Base-by-base conservation (phyloP, 2,329 filamentous ascomycete genomes). In the Chaetomium globosum region DNA sequence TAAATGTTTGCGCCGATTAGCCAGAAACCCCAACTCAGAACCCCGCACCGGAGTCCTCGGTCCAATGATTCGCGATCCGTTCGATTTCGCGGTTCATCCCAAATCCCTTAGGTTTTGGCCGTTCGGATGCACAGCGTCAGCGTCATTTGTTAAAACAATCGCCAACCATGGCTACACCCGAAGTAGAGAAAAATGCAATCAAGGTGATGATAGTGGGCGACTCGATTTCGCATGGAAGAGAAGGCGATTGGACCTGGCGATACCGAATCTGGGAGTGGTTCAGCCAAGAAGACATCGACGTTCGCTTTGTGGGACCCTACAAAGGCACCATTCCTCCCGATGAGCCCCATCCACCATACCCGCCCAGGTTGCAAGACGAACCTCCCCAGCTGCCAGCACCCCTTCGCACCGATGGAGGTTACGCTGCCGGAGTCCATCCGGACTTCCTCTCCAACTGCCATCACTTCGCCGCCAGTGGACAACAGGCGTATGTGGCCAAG, bases 191-290 rank as follows among this genome's bases (percentile, higher is more conserved):
- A 13, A 23, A 63, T 61, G 48, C 12, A 48, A 36, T 61, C 56
- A 68, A 59, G 48, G 60, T 77, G 43, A 74, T 80, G 71, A 69
- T 78, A 8, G 73, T 77, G 7, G 77, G 78, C 56, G 77, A 79
- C 67, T 78, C 77, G 21, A 79, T 80, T 61, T 71, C 75, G 2
- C 75, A 78, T 36, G 78, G 78, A 13, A 67, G 66, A 28, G 77
- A 80, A 63, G 77, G 76, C 33, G 78, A 80, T 66, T 78, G 72
- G 59, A 80, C 78, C 10, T 80, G 79, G 79, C 73, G 79, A 9
- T 81, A 77, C 59, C 74, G 78, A 4, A 67, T 81, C 13, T 79
- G 75, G 74, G 63, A 80, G 56, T 81, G 78, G 78, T 73, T 80
- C 59, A 66, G 66, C 2, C 48, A 57, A 16, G 65, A 75, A 28